These are phyloP conservation scores for Rosa persica DNA, from an alignment of 306 rosid species.

Conservation along the genomic window DNA sequence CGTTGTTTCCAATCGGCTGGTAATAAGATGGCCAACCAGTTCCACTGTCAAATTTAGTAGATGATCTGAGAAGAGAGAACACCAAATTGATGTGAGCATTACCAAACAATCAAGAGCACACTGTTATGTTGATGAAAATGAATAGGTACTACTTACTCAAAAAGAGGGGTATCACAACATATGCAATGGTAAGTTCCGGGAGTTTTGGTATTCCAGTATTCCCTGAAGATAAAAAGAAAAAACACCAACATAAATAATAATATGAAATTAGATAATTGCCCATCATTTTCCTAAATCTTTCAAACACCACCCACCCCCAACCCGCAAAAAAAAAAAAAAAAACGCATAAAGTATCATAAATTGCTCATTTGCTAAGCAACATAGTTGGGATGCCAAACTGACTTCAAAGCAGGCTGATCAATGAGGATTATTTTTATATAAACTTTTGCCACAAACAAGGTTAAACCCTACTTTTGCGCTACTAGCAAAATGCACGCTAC, in stretches of 20 bases:
- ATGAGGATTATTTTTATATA: neutral
- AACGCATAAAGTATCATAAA: neutral
- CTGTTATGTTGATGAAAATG: neutral
- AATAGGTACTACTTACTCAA: slow-evolving; percentile 62
- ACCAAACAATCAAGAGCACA: neutral
- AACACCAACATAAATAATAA: neutral
- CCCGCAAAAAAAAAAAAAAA: neutral
- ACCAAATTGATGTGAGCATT: neutral
- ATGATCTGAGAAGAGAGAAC: slow-evolving; percentile 59
- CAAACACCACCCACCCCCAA: neutral
- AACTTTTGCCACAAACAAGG: neutral
- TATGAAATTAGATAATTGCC: neutral
- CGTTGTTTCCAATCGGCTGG: slow-evolving; percentile 73
- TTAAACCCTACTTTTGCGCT: neutral
- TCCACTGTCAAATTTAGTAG: slow-evolving; percentile 87
- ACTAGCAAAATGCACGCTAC: neutral
- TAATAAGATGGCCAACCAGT: slow-evolving; percentile 99
- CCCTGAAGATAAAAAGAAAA: slow-evolving; percentile 43
- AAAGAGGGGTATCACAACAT: slow-evolving; percentile 84
- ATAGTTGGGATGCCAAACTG: neutral
- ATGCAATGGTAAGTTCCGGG: slow-evolving; percentile 76
- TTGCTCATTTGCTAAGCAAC: neutral
- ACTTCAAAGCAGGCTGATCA: neutral
- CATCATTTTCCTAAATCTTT: neutral
- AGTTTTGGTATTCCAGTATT: slow-evolving; percentile 87